Percentiles rank a stretch among this genome's conserved stretches.
phyloP scores from a whole-genome alignment of 345 rosid genomes.

The Gossypium anomalum region DNA sequence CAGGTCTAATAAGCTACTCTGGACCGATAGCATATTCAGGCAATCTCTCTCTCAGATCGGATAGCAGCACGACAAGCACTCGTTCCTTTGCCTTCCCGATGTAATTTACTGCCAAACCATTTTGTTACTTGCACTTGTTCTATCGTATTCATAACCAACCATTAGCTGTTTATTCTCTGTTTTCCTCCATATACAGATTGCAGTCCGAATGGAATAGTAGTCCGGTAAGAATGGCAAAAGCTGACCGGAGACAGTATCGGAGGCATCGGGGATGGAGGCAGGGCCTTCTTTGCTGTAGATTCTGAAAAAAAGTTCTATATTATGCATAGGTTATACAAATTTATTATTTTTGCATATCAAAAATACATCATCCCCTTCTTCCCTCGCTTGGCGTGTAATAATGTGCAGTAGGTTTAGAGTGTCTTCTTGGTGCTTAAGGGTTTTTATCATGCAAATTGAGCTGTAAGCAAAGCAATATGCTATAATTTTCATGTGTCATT shows the following conservation, averaged over 20 bases:
- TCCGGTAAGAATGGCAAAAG: slow-evolving; percentile 84
- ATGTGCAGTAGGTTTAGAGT: slow-evolving; percentile 22
- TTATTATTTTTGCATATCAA: slow-evolving; percentile 13
- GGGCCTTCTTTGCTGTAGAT: slow-evolving; percentile 79
- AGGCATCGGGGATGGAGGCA: slow-evolving; percentile 64
- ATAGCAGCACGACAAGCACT: slow-evolving; percentile 88
- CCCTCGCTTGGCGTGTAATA: slow-evolving; percentile 17
- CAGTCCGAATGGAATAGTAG: slow-evolving; percentile 92
- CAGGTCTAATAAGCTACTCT: slow-evolving; percentile 59
- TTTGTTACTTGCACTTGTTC: background rate
- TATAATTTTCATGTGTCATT: background rate
- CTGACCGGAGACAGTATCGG: slow-evolving; percentile 44
- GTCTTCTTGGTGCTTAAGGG: slow-evolving; percentile 15
- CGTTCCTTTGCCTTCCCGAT: slow-evolving; percentile 91
- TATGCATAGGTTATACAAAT: slow-evolving; percentile 31
- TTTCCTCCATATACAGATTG: slow-evolving; percentile 41
- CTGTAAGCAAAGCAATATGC: background rate
- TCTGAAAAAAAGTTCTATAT: slow-evolving; percentile 40
- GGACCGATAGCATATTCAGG: slow-evolving; percentile 70
- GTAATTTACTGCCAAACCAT: slow-evolving; percentile 33
- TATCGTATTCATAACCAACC: background rate
- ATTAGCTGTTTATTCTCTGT: background rate
- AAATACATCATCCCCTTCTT: slow-evolving; percentile 1
- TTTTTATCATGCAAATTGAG: slow-evolving; percentile 19
- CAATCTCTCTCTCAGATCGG: slow-evolving; percentile 74